phyloP scores from a whole-genome alignment of 805 yeast species.

The Sugiyamaella qingdaonensis region DNA sequence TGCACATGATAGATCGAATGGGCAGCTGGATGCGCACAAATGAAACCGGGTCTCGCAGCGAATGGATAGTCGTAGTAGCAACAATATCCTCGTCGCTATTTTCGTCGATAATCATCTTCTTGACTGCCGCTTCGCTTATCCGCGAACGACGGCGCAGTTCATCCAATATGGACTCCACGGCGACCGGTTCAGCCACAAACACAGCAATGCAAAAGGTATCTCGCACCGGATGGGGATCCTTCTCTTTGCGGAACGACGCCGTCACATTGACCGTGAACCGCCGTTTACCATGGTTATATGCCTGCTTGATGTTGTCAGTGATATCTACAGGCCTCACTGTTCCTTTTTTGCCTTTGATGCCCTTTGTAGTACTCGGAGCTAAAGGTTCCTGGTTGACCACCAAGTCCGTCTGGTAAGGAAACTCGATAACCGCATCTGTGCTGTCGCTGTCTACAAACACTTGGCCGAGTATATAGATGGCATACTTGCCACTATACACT shows the following conservation, averaged over 20 bases:
- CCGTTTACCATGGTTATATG: background rate
- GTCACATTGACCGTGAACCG: slow-evolving; percentile 3
- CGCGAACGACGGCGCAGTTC: slow-evolving; percentile 45
- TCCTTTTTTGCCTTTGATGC: slow-evolving; percentile 71
- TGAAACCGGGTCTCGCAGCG: slow-evolving; percentile 77
- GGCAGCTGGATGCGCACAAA: slow-evolving; percentile 69
- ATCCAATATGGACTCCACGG: slow-evolving; percentile 41
- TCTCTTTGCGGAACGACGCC: background rate
- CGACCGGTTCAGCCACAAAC: slow-evolving; percentile 51
- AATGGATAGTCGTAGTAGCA: slow-evolving; percentile 59
- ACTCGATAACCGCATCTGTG: slow-evolving; percentile 40
- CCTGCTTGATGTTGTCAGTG: slow-evolving; percentile 43
- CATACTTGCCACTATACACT: slow-evolving; percentile 34
- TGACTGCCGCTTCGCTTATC: slow-evolving; percentile 49
- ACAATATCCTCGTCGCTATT: slow-evolving; percentile 67
- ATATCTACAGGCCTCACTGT: slow-evolving; percentile 80
- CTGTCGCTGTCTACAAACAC: slow-evolving; percentile 15
- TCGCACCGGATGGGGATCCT: background rate
- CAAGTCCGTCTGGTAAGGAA: slow-evolving; percentile 70
- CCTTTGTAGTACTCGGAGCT: slow-evolving; percentile 54
- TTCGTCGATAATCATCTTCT: slow-evolving; percentile 44
- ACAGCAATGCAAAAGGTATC: slow-evolving; percentile 38
- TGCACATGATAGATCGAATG: slow-evolving; percentile 62
- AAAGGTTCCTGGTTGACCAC: slow-evolving; percentile 50
- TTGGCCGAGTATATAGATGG: slow-evolving; percentile 52